phyloP scores from a whole-genome alignment of 345 rosid species.

The Eucalyptus polyanthemos region DNA sequence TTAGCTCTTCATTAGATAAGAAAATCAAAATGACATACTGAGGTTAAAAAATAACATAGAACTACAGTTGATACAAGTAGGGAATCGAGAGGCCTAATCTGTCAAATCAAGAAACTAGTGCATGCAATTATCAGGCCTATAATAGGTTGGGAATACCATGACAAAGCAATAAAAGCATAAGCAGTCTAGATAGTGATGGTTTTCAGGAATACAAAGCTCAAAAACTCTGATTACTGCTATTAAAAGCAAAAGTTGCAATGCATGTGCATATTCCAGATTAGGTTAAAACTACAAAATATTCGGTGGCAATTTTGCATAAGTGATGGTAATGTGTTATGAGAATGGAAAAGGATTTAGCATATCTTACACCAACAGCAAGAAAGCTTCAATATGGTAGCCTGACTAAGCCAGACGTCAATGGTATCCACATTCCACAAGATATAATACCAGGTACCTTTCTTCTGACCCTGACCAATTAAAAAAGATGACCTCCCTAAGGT shows the following conservation, averaged over 20 bases:
- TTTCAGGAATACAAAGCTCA: neutral
- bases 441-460: constrained; percentile 8
- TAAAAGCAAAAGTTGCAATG: neutral
- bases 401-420: neutral
- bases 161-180: neutral
- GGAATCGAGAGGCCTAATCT: neutral
- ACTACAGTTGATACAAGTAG: neutral
- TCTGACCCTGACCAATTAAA: constrained; percentile 7
- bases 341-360: neutral
- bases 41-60: neutral
- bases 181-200: neutral
- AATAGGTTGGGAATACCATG: neutral
- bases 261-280: neutral
- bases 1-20: neutral
- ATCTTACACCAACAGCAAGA: neutral
- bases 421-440: constrained; percentile 1
- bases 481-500: neutral
- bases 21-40: neutral
- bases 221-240: neutral
- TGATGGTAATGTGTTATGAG: neutral
- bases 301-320: neutral
- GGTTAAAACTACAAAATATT: neutral
- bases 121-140: neutral
- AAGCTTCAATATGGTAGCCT: constrained; percentile 10
- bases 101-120: neutral